Conservation (phyloP, 805 yeast species). For the Diddensiella transvaalensis region DNA sequence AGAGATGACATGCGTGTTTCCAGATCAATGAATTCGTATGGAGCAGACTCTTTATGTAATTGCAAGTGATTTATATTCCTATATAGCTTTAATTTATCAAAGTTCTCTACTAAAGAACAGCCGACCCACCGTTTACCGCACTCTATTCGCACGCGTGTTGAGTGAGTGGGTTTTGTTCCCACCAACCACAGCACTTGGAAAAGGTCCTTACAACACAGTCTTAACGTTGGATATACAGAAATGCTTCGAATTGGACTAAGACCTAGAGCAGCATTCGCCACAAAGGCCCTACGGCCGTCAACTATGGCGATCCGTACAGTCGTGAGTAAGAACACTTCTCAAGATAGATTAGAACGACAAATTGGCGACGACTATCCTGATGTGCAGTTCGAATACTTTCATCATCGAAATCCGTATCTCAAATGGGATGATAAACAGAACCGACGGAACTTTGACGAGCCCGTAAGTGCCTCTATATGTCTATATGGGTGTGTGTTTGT, state of each 20-base stretch:
- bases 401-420: conserved; percentile 63
- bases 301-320: neutral
- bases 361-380: conserved; percentile 53
- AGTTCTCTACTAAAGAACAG: too few relatives aligned
- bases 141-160: too few relatives aligned
- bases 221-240: neutral
- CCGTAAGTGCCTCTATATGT: conserved; percentile 32
- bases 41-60: too few relatives aligned
- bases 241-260: conserved; percentile 3
- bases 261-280: too few relatives aligned
- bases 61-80: too few relatives aligned
- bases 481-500: too few relatives aligned
- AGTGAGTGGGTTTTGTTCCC: too few relatives aligned
- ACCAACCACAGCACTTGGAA: conserved; percentile 10
- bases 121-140: too few relatives aligned
- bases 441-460: conserved; percentile 73
- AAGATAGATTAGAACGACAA: conserved; percentile 1
- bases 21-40: too few relatives aligned
- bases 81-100: too few relatives aligned
- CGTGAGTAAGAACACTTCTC: neutral
- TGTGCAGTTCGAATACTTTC: conserved; percentile 56
- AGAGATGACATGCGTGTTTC: too few relatives aligned
- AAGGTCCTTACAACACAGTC: neutral
- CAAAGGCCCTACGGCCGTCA: conserved; percentile 1
- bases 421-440: conserved; percentile 78